Base-by-base conservation (phyloP, 495 filamentous ascomycete species). In the Penicillium pancosmium region DNA sequence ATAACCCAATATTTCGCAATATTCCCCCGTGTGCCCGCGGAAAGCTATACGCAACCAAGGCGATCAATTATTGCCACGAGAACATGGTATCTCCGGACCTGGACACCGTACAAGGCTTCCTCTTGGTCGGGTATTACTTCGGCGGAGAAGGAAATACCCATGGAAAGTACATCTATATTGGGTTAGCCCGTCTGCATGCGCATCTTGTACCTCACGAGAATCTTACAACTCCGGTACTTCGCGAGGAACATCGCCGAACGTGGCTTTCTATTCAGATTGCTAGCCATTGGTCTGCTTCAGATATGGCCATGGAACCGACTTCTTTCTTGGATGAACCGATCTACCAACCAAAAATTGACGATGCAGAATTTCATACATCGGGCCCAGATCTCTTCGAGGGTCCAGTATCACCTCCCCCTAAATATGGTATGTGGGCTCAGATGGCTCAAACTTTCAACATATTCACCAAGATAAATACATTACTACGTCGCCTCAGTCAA, bases 351-450 rank as follows among this genome's bases (percentile, higher is more conserved):
- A 51, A 52, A 23, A 51, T 68, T 8, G 66, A 68, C 52, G 66
- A 68, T 33, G 60, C 56, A 11, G 46, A 27, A n/a, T 68, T 68
- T 38, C 60, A 51, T 31, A 56, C 57, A 1, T 23, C 43, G 9
- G 44, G 35, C 36, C 50, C 57, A 10, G 59, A 56, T 16, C 56
- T 54, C 0, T 4, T 54, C n/a, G 49, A 44, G 25, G 46, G 41
- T 0, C 16, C 41, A 18, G 41, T 44, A 4, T 18, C 16, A n/a
- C 16, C 41, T 44, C 2, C 41, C 4, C 16, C 41, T 44, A 18
- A 44, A 34, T 63, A 55, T 40, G 54, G 63, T 21, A 63, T 68
- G 66, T 68, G 66, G 66, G 62, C 66, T 18, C 62, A 68, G 8
- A 68, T 68, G 66, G 60, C 60, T 9, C 52, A 54, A 19, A 65